These are phyloP conservation scores for Casuarina glauca DNA, from an alignment of 306 rosid genomes.

Conservation along the genomic window DNA sequence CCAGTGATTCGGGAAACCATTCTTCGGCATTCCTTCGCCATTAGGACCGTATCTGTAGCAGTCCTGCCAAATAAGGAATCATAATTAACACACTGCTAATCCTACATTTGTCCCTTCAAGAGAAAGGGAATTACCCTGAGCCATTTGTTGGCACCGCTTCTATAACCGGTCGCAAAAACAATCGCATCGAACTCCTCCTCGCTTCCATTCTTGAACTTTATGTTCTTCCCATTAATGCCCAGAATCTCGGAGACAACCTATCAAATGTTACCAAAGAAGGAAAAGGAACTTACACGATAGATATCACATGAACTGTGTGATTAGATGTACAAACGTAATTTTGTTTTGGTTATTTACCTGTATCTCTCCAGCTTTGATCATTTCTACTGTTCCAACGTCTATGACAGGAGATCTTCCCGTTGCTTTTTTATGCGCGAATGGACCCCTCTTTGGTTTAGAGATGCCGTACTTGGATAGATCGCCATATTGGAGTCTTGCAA, in stretches of 20 bases:
- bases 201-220: conserved; percentile 37
- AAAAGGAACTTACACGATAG: not conserved
- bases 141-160: conserved; percentile 49
- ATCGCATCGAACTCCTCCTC: conserved; percentile 50
- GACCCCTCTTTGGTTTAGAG: conserved; percentile 40
- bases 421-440: conserved; percentile 36
- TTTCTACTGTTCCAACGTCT: conserved; percentile 50
- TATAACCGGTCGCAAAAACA: conserved; percentile 67
- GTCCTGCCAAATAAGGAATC: conserved; percentile 27
- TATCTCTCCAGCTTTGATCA: conserved; percentile 39
- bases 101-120: not conserved
- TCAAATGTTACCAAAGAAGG: not conserved
- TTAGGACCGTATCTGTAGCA: conserved; percentile 34
- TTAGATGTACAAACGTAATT: not conserved
- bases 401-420: conserved; percentile 42
- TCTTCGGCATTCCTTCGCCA: conserved; percentile 51
- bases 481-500: conserved; percentile 28
- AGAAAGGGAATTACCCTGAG: conserved; percentile 43
- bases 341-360: conserved; percentile 25
- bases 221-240: conserved; percentile 38
- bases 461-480: conserved; percentile 43
- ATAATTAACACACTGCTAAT: too few relatives aligned
- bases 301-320: not conserved
- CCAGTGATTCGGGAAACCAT: conserved; percentile 49
- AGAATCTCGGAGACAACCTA: conserved; percentile 45